A percentile compares a stretch with the other conserved stretches of the same genome.
Evolutionary conservation across 2,329 filamentous ascomycete species (phyloP).

Genomic region (Blastomyces silverae): DNA sequence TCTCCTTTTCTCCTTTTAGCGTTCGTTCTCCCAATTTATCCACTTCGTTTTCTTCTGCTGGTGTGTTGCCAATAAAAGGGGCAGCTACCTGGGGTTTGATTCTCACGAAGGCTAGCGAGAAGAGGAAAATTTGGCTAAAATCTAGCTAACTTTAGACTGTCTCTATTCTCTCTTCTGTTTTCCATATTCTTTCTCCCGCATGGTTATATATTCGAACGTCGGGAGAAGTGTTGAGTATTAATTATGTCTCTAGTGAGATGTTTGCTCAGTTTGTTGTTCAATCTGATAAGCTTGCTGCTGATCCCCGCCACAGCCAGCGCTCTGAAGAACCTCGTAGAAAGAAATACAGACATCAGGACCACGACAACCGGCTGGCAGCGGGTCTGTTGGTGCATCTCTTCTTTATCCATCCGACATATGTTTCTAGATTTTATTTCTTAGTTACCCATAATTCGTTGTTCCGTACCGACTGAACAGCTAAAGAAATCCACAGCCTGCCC

Average conservation of each 20-base stretch:
- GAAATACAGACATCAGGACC: background rate
- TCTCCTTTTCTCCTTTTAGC: background rate
- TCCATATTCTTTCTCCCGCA: background rate
- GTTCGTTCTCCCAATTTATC: background rate
- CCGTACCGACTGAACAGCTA: background rate
- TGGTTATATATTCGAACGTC: background rate
- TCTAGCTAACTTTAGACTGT: background rate
- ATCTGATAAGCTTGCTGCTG: background rate
- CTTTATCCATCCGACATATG: background rate
- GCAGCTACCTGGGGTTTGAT: background rate
- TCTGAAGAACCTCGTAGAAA: background rate
- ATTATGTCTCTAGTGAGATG: background rate
- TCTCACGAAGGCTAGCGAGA: background rate
- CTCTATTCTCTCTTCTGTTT: background rate
- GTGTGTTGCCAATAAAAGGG: background rate
- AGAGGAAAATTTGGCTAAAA: background rate
- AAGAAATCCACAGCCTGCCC: background rate
- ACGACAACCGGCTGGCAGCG: background rate
- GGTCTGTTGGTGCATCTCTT: background rate
- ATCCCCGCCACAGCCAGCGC: background rate
- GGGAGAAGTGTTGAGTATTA: no score
- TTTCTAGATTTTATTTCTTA: background rate
- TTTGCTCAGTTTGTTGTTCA: conserved; percentile 14
- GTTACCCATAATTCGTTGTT: background rate
- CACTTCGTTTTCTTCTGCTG: background rate